Evolutionary conservation across 352 stramenopile species (phyloP), one percentile per base, ranked within the genome.

Genomic region (Thraustochytrium sp.): DNA sequence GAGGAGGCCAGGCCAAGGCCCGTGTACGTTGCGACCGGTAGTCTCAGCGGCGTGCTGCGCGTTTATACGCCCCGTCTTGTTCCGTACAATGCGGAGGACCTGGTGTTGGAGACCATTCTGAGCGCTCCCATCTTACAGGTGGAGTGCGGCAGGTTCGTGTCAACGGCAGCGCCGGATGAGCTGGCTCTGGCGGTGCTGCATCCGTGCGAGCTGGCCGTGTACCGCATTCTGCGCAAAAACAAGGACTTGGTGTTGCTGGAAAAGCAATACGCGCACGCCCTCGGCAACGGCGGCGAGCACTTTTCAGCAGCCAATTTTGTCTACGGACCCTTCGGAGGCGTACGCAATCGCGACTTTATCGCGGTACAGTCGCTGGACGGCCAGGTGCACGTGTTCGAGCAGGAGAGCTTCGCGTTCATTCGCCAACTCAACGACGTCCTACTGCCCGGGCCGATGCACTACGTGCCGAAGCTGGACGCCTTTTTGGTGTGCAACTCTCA

Each of bases 271-370:
- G 89, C 94, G 77, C 92, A 97, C 84, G 73, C 90, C 36, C 88
- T 96, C 31, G 92, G 92, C 34, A 87, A 94, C 77, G 92, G 95
- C 63, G 92, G 92, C n/a, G 88, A 92, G 80, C 91, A 95, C 76
- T 97, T 97, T 73, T 96, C 92, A 44, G 91, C 93, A 1, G 95
- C 89, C 88, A 97, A 95, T 78, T 94, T 97, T 89, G 87, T 93
- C 75, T 85, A 87, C 55, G 93, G 93, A 2, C 85, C 89, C 8
- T 97, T 96, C 83, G 92, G 92, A 23, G 82, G 74, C 16, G 53
- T 55, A 1, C n/a, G 63, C 23, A 56, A 82, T 3, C 34, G 89
- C 2, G 92, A 97, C 61, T 90, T 95, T 74, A 83, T 97, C 2
- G 93, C 90, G n/a, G 92, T 97, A 8, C 93, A 96, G 86, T 94